phyloP scores from a whole-genome alignment of 208 protist genomes.

The Balamuthia mandrillaris region DNA sequence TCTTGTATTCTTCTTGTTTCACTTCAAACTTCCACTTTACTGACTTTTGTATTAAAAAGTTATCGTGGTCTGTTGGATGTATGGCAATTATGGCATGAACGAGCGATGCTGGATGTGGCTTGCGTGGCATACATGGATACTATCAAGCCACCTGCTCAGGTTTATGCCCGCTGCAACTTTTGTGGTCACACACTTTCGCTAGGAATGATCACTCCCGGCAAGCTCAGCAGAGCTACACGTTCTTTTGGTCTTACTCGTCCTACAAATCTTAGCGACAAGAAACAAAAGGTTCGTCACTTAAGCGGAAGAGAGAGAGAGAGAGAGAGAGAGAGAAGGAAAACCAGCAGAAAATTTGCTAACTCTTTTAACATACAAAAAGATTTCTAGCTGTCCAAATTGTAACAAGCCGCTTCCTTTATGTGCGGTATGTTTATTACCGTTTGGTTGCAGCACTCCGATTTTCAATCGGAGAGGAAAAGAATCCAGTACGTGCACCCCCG shows the following conservation, averaged over 20 bases:
- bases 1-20: too few species aligned
- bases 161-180: conserved; percentile 51
- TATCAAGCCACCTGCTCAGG: neutral
- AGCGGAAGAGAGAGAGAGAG: too few species aligned
- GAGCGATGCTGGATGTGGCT: conserved; percentile 63
- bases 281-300: conserved; percentile 4
- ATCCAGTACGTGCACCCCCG: too few species aligned
- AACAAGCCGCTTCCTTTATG: conserved; percentile 65
- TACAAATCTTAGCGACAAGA: neutral
- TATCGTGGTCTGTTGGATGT: conserved; percentile 71
- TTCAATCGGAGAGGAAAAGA: conserved; percentile 10
- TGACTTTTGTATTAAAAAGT: too few species aligned
- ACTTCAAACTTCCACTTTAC: conserved; percentile 3
- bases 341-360: too few species aligned
- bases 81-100: conserved; percentile 68
- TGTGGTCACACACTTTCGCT: conserved; percentile 18
- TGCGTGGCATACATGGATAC: neutral
- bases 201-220: neutral
- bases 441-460: conserved; percentile 41
- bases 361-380: too few species aligned
- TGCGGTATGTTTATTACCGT: conserved; percentile 59
- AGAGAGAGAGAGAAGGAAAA: too few species aligned
- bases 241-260: too few species aligned
- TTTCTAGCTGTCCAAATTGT: conserved; percentile 52
- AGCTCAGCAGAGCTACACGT: too few species aligned